Evolutionary conservation across 305 asterid species (phyloP), one percentile per base, ranked within the genome.

Genomic region (Solanum chacoense): DNA sequence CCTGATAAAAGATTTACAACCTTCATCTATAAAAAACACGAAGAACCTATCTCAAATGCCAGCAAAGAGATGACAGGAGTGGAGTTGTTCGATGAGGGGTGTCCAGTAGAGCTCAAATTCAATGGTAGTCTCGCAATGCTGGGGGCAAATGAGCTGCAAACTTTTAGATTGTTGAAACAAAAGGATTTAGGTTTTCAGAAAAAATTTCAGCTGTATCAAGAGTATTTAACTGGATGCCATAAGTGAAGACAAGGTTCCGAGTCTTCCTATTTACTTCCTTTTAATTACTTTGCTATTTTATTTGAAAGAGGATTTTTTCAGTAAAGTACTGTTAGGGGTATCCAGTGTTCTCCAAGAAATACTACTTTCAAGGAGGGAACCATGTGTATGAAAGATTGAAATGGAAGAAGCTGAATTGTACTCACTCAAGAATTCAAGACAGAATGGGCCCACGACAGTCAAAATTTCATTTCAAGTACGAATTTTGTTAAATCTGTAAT

Each of bases 41-140:
- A 40, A 11, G 45, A 40, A 40, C 45, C 45, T 40, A 40, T 40
- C 45, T 87, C 89, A 32, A 89, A 89, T 89, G 76, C 92, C 40
- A 85, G 91, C 79, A 88, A 55, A 55, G 92, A 88, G 83, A 91
- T 88, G 85, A 94, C 71, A 16, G 95, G 94, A 45, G 69, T 85
- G 26, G 94, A 94, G 88, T 88, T 94, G 20, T 93, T 95, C 71
- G 93, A 93, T 88, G 88, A 84, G 78, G 96, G 94, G 84, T 94
- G 97, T 89, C 98, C 96, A 7, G 69, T 93, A 26, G 93, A 91
- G 38, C 87, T 95, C 91, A 91, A 91, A 75, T 95, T 95, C 86
- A 90, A 90, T 65, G 91, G 90, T 71, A 59, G 71, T 32, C 26
- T 45, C 78, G 2, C 86, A 37, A 59, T 59, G 16, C 92, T 91